Conservation (phyloP, 441 rosid genomes). For the Daphne laureola region DNA sequence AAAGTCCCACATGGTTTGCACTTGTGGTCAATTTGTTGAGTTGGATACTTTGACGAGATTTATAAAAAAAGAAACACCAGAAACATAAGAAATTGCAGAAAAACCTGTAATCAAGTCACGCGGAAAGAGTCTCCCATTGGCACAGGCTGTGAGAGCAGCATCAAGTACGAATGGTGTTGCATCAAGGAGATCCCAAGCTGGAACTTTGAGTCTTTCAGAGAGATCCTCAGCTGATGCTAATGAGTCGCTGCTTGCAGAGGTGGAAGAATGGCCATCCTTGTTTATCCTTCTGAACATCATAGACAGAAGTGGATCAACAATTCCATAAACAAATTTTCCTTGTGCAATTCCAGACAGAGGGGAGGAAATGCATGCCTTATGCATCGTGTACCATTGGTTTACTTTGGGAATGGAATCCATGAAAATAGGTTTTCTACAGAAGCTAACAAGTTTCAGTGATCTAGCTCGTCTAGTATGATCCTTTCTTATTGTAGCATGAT, state of each 20-base stretch:
- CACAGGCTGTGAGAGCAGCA: constrained; percentile 94
- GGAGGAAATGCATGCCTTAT: constrained; percentile 82
- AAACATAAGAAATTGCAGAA: not conserved
- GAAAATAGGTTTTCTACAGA: constrained; percentile 50
- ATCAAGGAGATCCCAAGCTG: constrained; percentile 97
- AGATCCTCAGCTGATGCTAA: constrained; percentile 75
- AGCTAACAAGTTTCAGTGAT: constrained; percentile 37
- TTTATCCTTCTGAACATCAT: constrained; percentile 84
- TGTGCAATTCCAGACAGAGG: constrained; percentile 70
- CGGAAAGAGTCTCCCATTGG: constrained; percentile 85
- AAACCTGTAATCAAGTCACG: constrained; percentile 98
- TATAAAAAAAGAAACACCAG: no score
- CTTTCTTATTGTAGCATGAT: constrained; percentile 56
- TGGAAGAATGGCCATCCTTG: constrained; percentile 46
- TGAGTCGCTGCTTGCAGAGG: constrained; percentile 61
- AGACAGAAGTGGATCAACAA: constrained; percentile 76
- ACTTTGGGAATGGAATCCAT: constrained; percentile 88
- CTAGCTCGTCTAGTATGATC: constrained; percentile 48
- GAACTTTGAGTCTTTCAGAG: constrained; percentile 59
- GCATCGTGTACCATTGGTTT: constrained; percentile 78
- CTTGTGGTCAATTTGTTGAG: no score
- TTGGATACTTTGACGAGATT: no score
- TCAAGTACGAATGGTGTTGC: constrained; percentile 87
- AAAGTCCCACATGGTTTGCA: no score
- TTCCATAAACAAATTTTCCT: constrained; percentile 80